Percentiles rank a stretch among this genome's conserved stretches.
phyloP scores from a whole-genome alignment of 1,284 basidiomycete genomes.

The Termitomyces sp. region DNA sequence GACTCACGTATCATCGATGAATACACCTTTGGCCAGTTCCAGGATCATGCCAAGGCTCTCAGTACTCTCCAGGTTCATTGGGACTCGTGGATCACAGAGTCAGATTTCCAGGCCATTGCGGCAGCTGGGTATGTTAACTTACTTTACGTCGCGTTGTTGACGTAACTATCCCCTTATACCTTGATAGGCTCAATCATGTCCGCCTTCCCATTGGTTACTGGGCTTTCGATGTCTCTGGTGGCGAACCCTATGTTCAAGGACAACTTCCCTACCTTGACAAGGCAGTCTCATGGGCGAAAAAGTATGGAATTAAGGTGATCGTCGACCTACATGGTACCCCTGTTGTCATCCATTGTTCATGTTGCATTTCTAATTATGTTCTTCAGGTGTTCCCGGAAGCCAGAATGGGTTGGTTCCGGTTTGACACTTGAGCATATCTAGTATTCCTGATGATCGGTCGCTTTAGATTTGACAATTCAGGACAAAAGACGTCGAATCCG shows the following conservation, averaged over 20 bases:
- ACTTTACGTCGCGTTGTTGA: slow-evolving; percentile 19
- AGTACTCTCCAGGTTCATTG: slow-evolving; percentile 61
- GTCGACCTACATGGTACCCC: slow-evolving; percentile 70
- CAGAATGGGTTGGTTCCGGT: slow-evolving; percentile 60
- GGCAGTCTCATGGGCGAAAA: slow-evolving; percentile 76
- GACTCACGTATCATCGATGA: slow-evolving; percentile 74
- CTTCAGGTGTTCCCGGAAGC: slow-evolving; percentile 63
- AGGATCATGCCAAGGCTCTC: slow-evolving; percentile 45
- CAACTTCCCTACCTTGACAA: slow-evolving; percentile 68
- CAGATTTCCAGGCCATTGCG: slow-evolving; percentile 69
- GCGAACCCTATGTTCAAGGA: slow-evolving; percentile 84
- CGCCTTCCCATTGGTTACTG: slow-evolving; percentile 89
- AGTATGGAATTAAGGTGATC: slow-evolving; percentile 76
- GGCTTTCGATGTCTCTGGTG: slow-evolving; percentile 80
- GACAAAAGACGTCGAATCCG: slow-evolving; percentile 59
- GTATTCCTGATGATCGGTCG: not conserved
- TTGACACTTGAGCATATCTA: not conserved
- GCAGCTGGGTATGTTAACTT: slow-evolving; percentile 53
- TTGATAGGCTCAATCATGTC: slow-evolving; percentile 70
- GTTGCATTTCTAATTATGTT: not conserved
- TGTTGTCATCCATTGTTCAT: not conserved
- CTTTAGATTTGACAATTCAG: slow-evolving; percentile 81
- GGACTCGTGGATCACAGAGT: slow-evolving; percentile 78
- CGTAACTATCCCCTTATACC: not conserved
- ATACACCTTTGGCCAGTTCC: slow-evolving; percentile 76